Evolutionary conservation across 2,329 filamentous ascomycete species (phyloP).

Genomic region (Aureobasidium uvarum): DNA sequence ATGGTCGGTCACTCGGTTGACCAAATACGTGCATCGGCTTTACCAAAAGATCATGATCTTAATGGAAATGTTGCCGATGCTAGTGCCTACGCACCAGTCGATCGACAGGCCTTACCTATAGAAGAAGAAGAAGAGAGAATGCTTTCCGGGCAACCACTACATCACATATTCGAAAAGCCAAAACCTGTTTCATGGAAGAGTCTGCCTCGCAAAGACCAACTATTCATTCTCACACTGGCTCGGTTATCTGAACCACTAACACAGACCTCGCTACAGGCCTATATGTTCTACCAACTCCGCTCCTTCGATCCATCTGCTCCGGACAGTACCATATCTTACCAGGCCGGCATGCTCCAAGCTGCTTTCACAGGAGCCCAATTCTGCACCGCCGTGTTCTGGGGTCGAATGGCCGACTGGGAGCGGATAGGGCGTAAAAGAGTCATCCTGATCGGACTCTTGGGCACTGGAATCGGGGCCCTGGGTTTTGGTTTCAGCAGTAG

Average conservation of each 20-base stretch:
- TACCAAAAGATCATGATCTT: neutral
- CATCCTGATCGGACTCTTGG: slow-evolving; percentile 71
- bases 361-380: slow-evolving; percentile 82
- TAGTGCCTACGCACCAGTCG: neutral
- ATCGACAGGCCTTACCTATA: neutral
- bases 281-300: slow-evolving; percentile 86
- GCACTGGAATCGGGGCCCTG: slow-evolving; percentile 63
- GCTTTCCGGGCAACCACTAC: neutral
- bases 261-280: slow-evolving; percentile 72
- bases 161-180: slow-evolving; percentile 35
- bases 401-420: slow-evolving; percentile 64
- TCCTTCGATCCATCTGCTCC: slow-evolving; percentile 61
- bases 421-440: slow-evolving; percentile 69
- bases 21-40: neutral
- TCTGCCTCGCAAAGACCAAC: slow-evolving; percentile 72
- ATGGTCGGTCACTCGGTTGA: neutral
- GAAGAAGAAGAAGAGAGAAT: slow-evolving; percentile 31
- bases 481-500: slow-evolving; percentile 68
- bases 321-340: slow-evolving; percentile 66
- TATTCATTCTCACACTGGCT: slow-evolving; percentile 73
- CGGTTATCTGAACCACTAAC: slow-evolving; percentile 79
- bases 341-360: slow-evolving; percentile 74
- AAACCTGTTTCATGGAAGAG: slow-evolving; percentile 65
- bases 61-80: neutral
- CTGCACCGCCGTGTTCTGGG: slow-evolving; percentile 79